Evolutionary conservation across 148 eudicot genomes (phyloP).

Genomic region (Camellia lanceoleosa): DNA sequence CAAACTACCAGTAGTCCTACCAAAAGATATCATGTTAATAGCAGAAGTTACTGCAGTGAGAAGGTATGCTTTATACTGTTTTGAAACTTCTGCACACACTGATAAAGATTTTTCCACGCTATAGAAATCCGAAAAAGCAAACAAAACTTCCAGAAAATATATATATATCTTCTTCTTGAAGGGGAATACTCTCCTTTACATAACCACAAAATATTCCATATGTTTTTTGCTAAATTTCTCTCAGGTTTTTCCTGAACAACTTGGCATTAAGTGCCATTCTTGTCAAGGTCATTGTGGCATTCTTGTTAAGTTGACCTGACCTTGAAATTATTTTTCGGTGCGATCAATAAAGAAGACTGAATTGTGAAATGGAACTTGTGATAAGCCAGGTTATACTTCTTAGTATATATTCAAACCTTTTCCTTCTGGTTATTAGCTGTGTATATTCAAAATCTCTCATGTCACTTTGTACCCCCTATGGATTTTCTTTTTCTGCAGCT

Average conservation of each 20-base stretch:
- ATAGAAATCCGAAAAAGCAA: neutral
- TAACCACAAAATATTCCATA: neutral
- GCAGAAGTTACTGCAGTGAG: neutral
- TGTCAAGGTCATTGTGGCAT: neutral
- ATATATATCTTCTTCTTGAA: neutral
- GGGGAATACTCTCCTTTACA: neutral
- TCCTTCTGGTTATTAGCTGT: neutral
- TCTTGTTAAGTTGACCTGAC: neutral
- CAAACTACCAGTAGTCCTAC: neutral
- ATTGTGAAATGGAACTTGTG: neutral
- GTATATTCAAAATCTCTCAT: neutral
- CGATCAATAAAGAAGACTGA: neutral
- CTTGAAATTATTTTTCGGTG: neutral
- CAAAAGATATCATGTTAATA: neutral
- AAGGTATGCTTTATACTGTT: neutral
- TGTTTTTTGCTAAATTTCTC: neutral
- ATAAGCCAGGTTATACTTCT: neutral
- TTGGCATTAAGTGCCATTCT: neutral
- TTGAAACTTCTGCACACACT: neutral
- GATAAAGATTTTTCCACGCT: neutral
- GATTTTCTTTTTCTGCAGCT: too few species aligned
- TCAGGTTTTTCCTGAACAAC: neutral
- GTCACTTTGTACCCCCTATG: neutral
- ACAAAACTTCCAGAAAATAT: neutral
- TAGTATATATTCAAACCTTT: neutral